Percentiles rank a stretch among this genome's conserved stretches.
phyloP scores from a whole-genome alignment of 2,329 filamentous ascomycete species.

The Colletotrichum caudatum region DNA sequence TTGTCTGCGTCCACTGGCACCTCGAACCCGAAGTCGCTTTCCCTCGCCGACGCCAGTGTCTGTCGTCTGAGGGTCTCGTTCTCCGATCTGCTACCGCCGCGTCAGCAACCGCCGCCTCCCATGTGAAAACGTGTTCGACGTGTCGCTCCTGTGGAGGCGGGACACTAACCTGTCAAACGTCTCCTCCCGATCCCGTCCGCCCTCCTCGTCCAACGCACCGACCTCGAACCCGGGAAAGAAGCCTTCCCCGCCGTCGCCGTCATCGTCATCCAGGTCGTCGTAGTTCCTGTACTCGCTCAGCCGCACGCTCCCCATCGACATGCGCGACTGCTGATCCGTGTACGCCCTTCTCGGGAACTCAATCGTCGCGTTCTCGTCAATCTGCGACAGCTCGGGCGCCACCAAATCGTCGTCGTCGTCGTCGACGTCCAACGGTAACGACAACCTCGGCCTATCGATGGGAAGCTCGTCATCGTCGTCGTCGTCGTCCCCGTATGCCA shows the following conservation, averaged over 20 bases:
- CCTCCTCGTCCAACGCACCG: slow-evolving; percentile 45
- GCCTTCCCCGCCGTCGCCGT: slow-evolving; percentile 59
- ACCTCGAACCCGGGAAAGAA: slow-evolving; percentile 59
- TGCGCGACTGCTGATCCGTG: slow-evolving; percentile 60
- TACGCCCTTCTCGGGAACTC: slow-evolving; percentile 68
- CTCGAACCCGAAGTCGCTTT: slow-evolving; percentile 65
- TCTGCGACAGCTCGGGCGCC: slow-evolving; percentile 64
- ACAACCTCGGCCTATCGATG: slow-evolving; percentile 65
- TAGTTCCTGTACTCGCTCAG: slow-evolving; percentile 65
- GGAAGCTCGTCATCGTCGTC: slow-evolving; percentile 61
- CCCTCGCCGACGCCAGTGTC: slow-evolving; percentile 53
- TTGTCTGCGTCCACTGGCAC: slow-evolving; percentile 60
- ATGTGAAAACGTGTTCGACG: no score
- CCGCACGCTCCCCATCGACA: slow-evolving; percentile 64
- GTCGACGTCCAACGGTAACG: slow-evolving; percentile 62
- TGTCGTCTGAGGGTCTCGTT: slow-evolving; percentile 56
- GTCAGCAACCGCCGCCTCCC: slow-evolving; percentile 39
- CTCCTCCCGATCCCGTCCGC: slow-evolving; percentile 54
- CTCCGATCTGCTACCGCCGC: slow-evolving; percentile 48
- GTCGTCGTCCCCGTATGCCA: slow-evolving; percentile 45
- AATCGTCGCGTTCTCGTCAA: slow-evolving; percentile 68
- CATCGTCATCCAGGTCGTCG: slow-evolving; percentile 55
- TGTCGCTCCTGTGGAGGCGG: background rate
- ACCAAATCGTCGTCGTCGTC: slow-evolving; percentile 61
- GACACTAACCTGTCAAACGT: slow-evolving; percentile 9